Percentiles rank a stretch among this genome's conserved stretches.
These are phyloP conservation scores for Fraxinus angustifolia DNA, from an alignment of 305 asterid genomes.

Conservation along the genomic window DNA sequence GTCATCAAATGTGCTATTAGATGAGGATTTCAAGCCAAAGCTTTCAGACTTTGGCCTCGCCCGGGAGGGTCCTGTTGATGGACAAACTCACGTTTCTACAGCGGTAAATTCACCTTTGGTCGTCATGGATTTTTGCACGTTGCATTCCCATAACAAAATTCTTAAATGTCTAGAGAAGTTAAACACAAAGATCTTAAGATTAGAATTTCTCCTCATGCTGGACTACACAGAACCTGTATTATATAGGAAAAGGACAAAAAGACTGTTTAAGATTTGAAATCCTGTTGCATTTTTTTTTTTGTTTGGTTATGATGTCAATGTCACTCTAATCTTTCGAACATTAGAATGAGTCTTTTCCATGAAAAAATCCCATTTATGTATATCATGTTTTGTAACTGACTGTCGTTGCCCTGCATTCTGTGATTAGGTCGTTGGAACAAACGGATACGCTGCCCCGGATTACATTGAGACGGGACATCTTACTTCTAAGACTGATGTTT, in stretches of 20 bases:
- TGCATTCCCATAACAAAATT: not conserved
- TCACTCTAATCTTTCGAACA: not conserved
- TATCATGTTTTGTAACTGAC: not conserved
- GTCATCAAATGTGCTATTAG: slow-evolving; percentile 81
- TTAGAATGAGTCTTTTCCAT: not conserved
- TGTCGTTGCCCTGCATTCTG: not conserved
- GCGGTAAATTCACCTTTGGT: slow-evolving; percentile 44
- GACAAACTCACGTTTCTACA: slow-evolving; percentile 75
- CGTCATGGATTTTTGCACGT: not conserved
- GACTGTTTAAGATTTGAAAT: not conserved
- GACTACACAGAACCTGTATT: not conserved
- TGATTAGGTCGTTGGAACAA: slow-evolving; percentile 71
- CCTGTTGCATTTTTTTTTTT: not conserved
- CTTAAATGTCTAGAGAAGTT: not conserved
- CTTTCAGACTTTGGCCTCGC: slow-evolving; percentile 97
- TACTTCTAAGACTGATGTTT: slow-evolving; percentile 74
- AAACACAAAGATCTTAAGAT: not conserved
- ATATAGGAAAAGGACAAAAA: not conserved
- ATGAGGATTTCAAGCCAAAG: slow-evolving; percentile 70
- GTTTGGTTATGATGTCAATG: not conserved
- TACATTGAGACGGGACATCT: slow-evolving; percentile 85
- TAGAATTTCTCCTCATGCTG: not conserved
- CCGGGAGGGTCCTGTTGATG: slow-evolving; percentile 78
- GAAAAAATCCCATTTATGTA: not conserved
- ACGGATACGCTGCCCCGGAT: slow-evolving; percentile 90